phyloP scores from a whole-genome alignment of 192 early-diverging fungal species.

The Pilobolus umbonatus region DNA sequence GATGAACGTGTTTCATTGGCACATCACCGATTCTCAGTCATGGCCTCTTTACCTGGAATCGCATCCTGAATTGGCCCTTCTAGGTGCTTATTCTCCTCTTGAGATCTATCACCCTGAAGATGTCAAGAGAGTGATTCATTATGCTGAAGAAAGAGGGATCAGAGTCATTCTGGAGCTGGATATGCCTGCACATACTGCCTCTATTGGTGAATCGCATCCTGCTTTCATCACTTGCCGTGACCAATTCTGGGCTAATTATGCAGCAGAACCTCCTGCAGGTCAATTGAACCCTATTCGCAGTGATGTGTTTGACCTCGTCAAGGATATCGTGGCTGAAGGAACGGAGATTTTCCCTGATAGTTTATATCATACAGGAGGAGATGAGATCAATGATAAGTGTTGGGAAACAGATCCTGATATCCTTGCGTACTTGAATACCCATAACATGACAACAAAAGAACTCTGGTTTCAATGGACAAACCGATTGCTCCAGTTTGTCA shows the following conservation, averaged over 20 bases:
- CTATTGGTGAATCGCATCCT: slow-evolving; percentile 41
- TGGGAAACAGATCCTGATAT: slow-evolving; percentile 38
- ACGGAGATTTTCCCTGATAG: slow-evolving; percentile 62
- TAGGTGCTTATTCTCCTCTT: slow-evolving; percentile 58
- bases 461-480: slow-evolving; percentile 24
- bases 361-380: slow-evolving; percentile 70
- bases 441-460: slow-evolving; percentile 17
- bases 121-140: slow-evolving; percentile 58
- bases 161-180: slow-evolving; percentile 85
- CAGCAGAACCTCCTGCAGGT: slow-evolving; percentile 75
- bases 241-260: slow-evolving; percentile 57
- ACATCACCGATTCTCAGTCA: slow-evolving; percentile 62
- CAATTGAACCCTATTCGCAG: slow-evolving; percentile 69
- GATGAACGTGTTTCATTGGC: slow-evolving; percentile 78
- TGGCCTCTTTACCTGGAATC: slow-evolving; percentile 66
- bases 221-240: slow-evolving; percentile 56
- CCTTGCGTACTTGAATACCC: slow-evolving; percentile 17
- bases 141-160: slow-evolving; percentile 70
- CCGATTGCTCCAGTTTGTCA: slow-evolving; percentile 13
- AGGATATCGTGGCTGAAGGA: slow-evolving; percentile 56
- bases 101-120: slow-evolving; percentile 70
- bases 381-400: slow-evolving; percentile 68
- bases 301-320: slow-evolving; percentile 52
- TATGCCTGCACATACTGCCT: slow-evolving; percentile 70
- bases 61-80: slow-evolving; percentile 55